Percentiles rank a stretch among this genome's conserved stretches.
These are phyloP conservation scores for Pulveroboletus sp. DNA, from an alignment of 768 basidiomycete genomes.

Conservation along the genomic window DNA sequence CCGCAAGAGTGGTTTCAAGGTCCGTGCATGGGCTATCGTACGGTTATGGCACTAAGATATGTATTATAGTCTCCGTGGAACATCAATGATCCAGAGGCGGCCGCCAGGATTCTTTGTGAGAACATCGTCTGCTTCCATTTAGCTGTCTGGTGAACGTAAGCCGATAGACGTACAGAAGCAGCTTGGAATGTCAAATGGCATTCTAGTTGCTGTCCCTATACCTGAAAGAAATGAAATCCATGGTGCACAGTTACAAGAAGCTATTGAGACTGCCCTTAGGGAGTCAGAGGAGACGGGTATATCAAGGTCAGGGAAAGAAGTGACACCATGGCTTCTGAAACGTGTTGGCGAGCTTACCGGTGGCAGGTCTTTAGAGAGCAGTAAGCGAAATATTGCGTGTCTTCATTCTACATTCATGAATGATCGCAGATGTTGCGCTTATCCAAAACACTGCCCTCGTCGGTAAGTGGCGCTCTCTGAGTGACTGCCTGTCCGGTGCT, in stretches of 20 bases:
- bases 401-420: neutral
- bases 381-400: constrained; percentile 37
- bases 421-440: constrained; percentile 69
- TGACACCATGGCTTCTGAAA: constrained; percentile 88
- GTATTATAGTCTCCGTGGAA: constrained; percentile 71
- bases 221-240: constrained; percentile 65
- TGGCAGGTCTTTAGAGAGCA: constrained; percentile 69
- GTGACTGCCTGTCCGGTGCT: neutral
- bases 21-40: neutral
- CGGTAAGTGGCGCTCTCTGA: constrained; percentile 44
- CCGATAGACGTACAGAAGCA: constrained; percentile 61
- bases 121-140: constrained; percentile 3
- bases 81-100: constrained; percentile 54
- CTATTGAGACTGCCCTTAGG: constrained; percentile 77
- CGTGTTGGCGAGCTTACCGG: constrained; percentile 78
- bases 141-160: neutral
- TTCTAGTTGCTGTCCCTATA: constrained; percentile 85
- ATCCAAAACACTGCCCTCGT: constrained; percentile 84
- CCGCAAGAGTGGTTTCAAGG: constrained; percentile 77
- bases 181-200: constrained; percentile 71
- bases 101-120: constrained; percentile 75
- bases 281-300: constrained; percentile 84
- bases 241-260: constrained; percentile 68
- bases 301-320: constrained; percentile 79
- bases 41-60: neutral